Evolutionary conservation across 495 filamentous ascomycete species (phyloP).

Genomic region (Penicillium alfredii): DNA sequence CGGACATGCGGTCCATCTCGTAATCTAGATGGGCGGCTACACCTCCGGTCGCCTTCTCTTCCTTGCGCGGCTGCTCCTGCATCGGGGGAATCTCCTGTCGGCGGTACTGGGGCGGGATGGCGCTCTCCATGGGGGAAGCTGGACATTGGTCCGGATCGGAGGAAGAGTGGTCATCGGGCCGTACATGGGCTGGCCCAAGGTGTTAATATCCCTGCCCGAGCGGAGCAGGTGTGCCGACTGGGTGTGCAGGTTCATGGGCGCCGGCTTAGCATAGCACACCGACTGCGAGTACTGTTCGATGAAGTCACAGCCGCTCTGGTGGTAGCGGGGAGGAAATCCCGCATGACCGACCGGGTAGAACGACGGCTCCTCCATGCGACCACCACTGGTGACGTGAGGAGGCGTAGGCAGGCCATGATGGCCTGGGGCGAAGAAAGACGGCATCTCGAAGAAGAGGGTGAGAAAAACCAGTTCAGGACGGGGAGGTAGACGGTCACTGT

Average conservation of each 20-base stretch:
- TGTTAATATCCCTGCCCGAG: conserved; percentile 29
- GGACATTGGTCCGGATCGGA: conserved; percentile 39
- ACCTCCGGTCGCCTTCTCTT: conserved; percentile 64
- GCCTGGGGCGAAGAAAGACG: conserved; percentile 42
- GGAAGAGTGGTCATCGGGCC: conserved; percentile 36
- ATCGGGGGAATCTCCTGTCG: conserved; percentile 34
- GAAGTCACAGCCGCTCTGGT: conserved; percentile 44
- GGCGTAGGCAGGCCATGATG: conserved; percentile 44
- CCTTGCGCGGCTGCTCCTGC: conserved; percentile 39
- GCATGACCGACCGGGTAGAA: conserved; percentile 38
- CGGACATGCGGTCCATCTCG: conserved; percentile 96
- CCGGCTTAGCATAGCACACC: conserved; percentile 36
- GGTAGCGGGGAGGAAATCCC: conserved; percentile 41
- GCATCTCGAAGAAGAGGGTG: conserved; percentile 28
- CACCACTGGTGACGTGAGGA: conserved; percentile 37
- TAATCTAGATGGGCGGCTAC: conserved; percentile 97
- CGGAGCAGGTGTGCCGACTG: conserved; percentile 28
- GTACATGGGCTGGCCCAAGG: conserved; percentile 32
- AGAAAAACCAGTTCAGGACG: conserved; percentile 35
- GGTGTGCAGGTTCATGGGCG: conserved; percentile 33
- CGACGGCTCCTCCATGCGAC: conserved; percentile 38
- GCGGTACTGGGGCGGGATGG: conserved; percentile 41
- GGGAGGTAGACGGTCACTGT: conserved; percentile 37
- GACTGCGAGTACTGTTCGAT: conserved; percentile 48
- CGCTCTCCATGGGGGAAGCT: conserved; percentile 40